phyloP scores from a whole-genome alignment of 331 rosid genomes.

The Malus hybrid region DNA sequence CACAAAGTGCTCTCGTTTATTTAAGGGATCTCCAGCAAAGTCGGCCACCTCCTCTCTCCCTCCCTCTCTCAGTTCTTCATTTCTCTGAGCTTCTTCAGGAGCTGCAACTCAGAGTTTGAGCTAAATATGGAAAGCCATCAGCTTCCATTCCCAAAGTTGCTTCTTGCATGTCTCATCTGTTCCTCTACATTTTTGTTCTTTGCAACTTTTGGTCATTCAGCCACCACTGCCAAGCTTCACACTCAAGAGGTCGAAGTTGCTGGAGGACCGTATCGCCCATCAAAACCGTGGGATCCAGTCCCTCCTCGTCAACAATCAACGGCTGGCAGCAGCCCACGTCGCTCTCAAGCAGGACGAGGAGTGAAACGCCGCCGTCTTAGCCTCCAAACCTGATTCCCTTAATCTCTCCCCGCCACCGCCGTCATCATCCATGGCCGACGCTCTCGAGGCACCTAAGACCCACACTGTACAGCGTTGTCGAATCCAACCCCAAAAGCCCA shows the following conservation, averaged over 20 bases:
- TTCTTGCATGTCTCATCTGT: conserved; percentile 27
- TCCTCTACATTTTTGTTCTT: conserved; percentile 25
- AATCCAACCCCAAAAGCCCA: neutral
- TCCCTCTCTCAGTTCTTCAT: too few species aligned
- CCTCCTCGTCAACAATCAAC: too few species aligned
- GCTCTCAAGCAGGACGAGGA: too few species aligned
- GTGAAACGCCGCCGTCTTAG: too few species aligned
- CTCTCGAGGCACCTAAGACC: neutral
- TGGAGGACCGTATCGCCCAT: too few species aligned
- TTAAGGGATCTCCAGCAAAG: conserved; percentile 49
- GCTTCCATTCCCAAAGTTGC: conserved; percentile 11
- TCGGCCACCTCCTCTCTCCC: conserved; percentile 1
- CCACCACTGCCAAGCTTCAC: conserved; percentile 56
- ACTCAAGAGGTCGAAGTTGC: conserved; percentile 16
- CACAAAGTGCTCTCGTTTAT: conserved; percentile 52
- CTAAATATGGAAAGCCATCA: conserved; percentile 29
- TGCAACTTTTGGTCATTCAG: conserved; percentile 35
- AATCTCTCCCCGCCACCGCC: too few species aligned
- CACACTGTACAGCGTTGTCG: neutral
- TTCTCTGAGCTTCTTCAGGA: neutral
- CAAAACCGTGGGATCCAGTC: too few species aligned
- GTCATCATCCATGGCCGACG: too few species aligned
- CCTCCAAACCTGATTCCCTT: too few species aligned
- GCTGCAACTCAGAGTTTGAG: neutral
- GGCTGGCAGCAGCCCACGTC: too few species aligned